Percentiles rank a stretch among this genome's conserved stretches.
Evolutionary conservation across 179 eudicot species (phyloP).

Genomic region (Amaranthus tricolor): DNA sequence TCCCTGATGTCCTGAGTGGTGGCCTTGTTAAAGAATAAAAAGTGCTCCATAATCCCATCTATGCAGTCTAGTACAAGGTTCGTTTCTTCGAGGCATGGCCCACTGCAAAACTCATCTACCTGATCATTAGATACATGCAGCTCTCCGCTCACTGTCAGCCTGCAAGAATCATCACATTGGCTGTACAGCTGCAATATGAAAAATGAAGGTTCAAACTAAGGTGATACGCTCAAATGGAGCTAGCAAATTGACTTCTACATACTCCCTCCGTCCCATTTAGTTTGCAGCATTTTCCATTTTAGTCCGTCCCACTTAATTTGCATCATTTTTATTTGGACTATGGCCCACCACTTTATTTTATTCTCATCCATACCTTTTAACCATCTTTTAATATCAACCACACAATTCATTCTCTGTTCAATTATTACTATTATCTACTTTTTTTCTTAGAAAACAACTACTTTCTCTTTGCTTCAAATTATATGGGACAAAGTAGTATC

Average conservation of each 20-base stretch:
- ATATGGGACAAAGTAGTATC: too few species aligned
- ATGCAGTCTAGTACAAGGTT: slow-evolving; percentile 61
- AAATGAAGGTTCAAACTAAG: background rate
- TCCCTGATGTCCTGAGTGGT: slow-evolving; percentile 49
- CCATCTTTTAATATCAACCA: too few species aligned
- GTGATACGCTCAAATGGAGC: background rate
- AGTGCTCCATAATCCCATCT: slow-evolving; percentile 41
- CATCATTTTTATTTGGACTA: too few species aligned
- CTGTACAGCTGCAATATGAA: slow-evolving; percentile 50
- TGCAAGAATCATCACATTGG: slow-evolving; percentile 57
- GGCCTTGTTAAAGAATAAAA: slow-evolving; percentile 61
- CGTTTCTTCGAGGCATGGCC: slow-evolving; percentile 69
- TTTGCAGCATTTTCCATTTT: too few species aligned
- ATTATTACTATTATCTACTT: too few species aligned
- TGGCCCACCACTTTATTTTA: too few species aligned
- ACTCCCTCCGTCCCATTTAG: too few species aligned
- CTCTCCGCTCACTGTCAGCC: slow-evolving; percentile 54
- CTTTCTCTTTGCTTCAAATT: too few species aligned
- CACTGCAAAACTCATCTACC: slow-evolving; percentile 58
- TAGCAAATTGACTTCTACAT: background rate
- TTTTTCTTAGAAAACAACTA: too few species aligned
- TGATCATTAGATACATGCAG: slow-evolving; percentile 55
- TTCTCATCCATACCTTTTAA: too few species aligned
- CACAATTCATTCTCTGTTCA: too few species aligned
- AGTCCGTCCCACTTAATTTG: too few species aligned